phyloP scores from a whole-genome alignment of 257 asterid species.

The Euphrasia confusa region DNA sequence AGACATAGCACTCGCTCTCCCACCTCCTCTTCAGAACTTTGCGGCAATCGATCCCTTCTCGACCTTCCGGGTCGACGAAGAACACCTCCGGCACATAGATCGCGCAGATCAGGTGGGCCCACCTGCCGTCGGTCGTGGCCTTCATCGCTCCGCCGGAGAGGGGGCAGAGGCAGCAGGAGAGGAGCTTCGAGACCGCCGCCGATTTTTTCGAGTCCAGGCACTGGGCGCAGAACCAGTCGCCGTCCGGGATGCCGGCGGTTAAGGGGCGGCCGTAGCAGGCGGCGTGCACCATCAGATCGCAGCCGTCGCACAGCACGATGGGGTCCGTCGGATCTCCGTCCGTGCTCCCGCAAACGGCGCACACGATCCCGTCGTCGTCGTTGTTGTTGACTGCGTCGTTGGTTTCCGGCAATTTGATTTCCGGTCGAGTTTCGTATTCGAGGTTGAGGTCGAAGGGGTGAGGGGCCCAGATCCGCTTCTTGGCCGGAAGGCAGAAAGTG shows the following conservation, averaged over 20 bases:
- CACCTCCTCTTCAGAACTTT: slow-evolving; percentile 55
- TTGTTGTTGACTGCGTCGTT: slow-evolving; percentile 9
- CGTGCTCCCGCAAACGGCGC: slow-evolving; percentile 70
- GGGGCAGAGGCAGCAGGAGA: slow-evolving; percentile 73
- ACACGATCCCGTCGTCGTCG: slow-evolving; percentile 74
- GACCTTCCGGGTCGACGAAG: slow-evolving; percentile 48
- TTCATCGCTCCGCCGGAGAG: slow-evolving; percentile 64
- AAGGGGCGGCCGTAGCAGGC: slow-evolving; percentile 78
- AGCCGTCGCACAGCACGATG: slow-evolving; percentile 85
- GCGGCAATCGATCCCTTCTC: slow-evolving; percentile 62
- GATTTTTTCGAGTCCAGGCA: slow-evolving; percentile 41
- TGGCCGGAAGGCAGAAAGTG: slow-evolving; percentile 61
- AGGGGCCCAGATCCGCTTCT: slow-evolving; percentile 64
- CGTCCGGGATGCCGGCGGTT: slow-evolving; percentile 60
- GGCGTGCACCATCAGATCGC: slow-evolving; percentile 84
- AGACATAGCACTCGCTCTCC: slow-evolving; percentile 53
- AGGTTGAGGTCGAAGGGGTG: slow-evolving; percentile 54
- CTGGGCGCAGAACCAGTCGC: slow-evolving; percentile 79
- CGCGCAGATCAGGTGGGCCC: slow-evolving; percentile 90
- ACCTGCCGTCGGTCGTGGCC: slow-evolving; percentile 56
- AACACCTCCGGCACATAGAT: slow-evolving; percentile 81
- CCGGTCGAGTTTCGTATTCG: slow-evolving; percentile 26
- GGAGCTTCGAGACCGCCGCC: not conserved
- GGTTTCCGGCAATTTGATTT: not conserved
- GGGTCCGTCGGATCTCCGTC: slow-evolving; percentile 87